These are phyloP conservation scores for Amyloporia xantha DNA, from an alignment of 768 basidiomycete species.

Conservation along the genomic window DNA sequence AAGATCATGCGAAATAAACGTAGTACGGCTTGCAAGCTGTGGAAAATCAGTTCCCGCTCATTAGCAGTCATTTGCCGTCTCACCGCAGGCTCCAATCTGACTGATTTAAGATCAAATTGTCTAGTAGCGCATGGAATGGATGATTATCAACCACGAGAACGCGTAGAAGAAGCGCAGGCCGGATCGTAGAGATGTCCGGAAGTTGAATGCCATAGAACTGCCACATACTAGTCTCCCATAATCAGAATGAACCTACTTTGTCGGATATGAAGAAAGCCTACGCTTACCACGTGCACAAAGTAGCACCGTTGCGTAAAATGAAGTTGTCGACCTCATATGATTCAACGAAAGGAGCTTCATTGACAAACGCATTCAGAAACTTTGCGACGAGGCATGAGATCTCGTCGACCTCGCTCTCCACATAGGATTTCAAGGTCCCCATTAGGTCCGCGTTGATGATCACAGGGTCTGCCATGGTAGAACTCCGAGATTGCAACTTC, in stretches of 20 bases:
- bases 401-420: slow-evolving; percentile 41
- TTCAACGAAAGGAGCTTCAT: slow-evolving; percentile 54
- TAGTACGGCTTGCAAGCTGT: slow-evolving; percentile 45
- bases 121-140: slow-evolving; percentile 49
- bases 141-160: slow-evolving; percentile 56
- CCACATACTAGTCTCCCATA: slow-evolving; percentile 65
- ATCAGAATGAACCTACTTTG: too few relatives aligned
- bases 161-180: slow-evolving; percentile 52
- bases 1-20: slow-evolving; percentile 60
- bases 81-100: slow-evolving; percentile 48
- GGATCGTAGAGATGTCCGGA: slow-evolving; percentile 45
- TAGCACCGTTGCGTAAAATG: slow-evolving; percentile 51
- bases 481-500: slow-evolving; percentile 36
- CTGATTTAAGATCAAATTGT: slow-evolving; percentile 30
- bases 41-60: not conserved
- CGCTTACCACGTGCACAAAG: slow-evolving; percentile 59
- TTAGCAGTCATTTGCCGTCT: slow-evolving; percentile 5
- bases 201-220: slow-evolving; percentile 57
- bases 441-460: slow-evolving; percentile 53
- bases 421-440: slow-evolving; percentile 43
- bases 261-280: not conserved
- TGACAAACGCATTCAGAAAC: slow-evolving; percentile 56
- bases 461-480: slow-evolving; percentile 48
- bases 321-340: slow-evolving; percentile 70
- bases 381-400: slow-evolving; percentile 49